These are phyloP conservation scores for Dunaliella primolecta DNA, from an alignment of 139 green algal genomes.

Conservation along the genomic window DNA sequence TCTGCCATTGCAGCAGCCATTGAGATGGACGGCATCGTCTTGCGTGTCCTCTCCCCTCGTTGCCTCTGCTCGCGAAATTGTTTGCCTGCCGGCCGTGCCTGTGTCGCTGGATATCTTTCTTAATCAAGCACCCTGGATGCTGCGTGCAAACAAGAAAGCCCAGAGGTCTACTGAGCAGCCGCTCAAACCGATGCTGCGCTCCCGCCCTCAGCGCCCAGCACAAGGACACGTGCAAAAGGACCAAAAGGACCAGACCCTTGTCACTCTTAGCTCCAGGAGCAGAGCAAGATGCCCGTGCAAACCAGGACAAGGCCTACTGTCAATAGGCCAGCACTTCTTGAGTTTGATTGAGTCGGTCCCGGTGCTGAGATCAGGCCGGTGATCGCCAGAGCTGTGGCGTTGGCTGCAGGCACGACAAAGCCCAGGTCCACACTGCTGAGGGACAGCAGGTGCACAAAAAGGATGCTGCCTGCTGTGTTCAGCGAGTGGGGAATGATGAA, in stretches of 20 bases:
- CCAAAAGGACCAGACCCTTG: too few species aligned
- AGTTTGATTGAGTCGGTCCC: too few species aligned
- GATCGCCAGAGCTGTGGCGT: slow-evolving; percentile 57
- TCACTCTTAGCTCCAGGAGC: background rate
- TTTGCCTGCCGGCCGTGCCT: too few species aligned
- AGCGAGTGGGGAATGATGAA: background rate
- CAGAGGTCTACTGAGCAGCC: too few species aligned
- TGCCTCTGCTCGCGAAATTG: too few species aligned
- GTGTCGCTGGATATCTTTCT: too few species aligned
- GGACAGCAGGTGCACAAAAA: background rate
- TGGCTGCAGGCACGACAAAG: slow-evolving; percentile 59
- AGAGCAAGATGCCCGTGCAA: background rate
- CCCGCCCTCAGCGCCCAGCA: too few species aligned
- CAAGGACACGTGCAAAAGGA: too few species aligned
- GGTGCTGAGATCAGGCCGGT: too few species aligned
- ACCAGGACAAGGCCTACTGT: slow-evolving; percentile 66
- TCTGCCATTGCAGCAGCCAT: background rate
- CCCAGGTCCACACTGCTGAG: slow-evolving; percentile 37
- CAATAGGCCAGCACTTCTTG: slow-evolving; percentile 48
- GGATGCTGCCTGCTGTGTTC: background rate
- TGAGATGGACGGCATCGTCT: background rate
- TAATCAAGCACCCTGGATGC: too few species aligned
- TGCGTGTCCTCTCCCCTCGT: background rate
- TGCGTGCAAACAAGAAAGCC: too few species aligned
- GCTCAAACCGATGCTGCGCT: too few species aligned